Base-by-base conservation (phyloP, 139 green algal species). In the Eudorina sp. region DNA sequence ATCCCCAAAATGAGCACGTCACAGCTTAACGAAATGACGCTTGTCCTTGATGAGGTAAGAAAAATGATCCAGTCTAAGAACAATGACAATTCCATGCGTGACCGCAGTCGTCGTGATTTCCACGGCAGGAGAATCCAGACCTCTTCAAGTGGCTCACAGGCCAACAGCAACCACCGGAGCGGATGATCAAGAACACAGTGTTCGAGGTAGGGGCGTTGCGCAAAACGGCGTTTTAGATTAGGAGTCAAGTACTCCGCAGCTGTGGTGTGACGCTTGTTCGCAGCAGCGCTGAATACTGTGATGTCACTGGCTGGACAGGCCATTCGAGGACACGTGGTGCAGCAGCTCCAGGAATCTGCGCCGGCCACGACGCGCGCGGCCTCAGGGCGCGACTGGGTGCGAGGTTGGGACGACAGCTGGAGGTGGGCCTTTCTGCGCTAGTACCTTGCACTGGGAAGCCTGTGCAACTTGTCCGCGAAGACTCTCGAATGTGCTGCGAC, bases 111-210 rank as follows among this genome's bases (percentile, higher is more conserved):
- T n/a, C n/a, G n/a, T n/a, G n/a, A 34, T 72, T 78, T 55, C 23
- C 48, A n/a, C n/a, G n/a, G 45, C 90, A 95, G 91, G 96, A 98
- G 45, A 98, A 98, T 88, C 96, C 96, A 9, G 95, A 98, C 66
- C 89, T 98, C 21, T 97, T 96, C 92, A 97, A 97, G 88, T 98
- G 94, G 93, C 89, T 98, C 0, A 98, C 96, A 2, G 93, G 92
- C 2, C 96, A 97, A 68, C 58, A 91, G 51, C n/a, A 86, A 6
- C 51, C 90, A 14, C 91, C 95, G 19, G 83, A 92, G n/a, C 31
- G 86, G 3, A 75, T 97, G 79, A 36, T 25, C 6, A n/a, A 68
- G 5, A 97, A 97, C 82, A 18, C 48, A 18, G 90, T 93, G 0
- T 96, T 95, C 83, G 84, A 84, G 92, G 91, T 90, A 31, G 9